These are phyloP conservation scores for Neofusicoccum sp. DNA, from an alignment of 2,329 filamentous ascomycete genomes.

Conservation along the genomic window DNA sequence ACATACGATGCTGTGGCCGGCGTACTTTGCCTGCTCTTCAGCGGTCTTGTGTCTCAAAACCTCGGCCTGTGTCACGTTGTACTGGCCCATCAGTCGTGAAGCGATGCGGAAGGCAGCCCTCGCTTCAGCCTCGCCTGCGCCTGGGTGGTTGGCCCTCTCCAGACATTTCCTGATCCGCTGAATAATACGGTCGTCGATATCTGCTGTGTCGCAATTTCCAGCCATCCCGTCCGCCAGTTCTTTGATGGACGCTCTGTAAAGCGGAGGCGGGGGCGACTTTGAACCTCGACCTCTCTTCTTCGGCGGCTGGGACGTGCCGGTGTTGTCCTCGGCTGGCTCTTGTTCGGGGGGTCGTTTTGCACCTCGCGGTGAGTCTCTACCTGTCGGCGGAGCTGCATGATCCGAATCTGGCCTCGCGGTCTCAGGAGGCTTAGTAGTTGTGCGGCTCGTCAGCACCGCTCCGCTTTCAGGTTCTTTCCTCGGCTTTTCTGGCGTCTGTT, in stretches of 20 bases:
- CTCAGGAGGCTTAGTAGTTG: too few relatives aligned
- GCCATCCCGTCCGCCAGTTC: neutral
- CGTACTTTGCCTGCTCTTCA: constrained; percentile 14
- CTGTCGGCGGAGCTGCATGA: too few relatives aligned
- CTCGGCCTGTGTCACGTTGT: constrained; percentile 22
- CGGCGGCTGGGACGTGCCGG: neutral
- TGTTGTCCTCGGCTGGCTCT: too few relatives aligned
- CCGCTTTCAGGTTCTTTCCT: too few relatives aligned
- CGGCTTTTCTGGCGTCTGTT: too few relatives aligned
- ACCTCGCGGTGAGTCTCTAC: neutral
- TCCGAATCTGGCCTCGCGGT: too few relatives aligned
- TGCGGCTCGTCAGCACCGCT: too few relatives aligned
- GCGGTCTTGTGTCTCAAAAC: constrained; percentile 18
- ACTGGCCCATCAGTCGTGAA: constrained; percentile 16
- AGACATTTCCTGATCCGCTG: constrained; percentile 22
- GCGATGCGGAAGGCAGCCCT: constrained; percentile 8
- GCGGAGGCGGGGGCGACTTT: neutral
- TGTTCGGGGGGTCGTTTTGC: neutral
- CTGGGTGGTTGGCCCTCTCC: neutral
- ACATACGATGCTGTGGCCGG: constrained; percentile 18
- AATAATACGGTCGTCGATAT: constrained; percentile 17
- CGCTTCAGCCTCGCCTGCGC: constrained; percentile 15
- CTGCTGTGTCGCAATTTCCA: neutral
- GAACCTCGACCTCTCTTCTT: neutral
- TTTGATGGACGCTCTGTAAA: neutral